These are phyloP conservation scores for Kalmusia sp. DNA, from an alignment of 2,329 filamentous ascomycete genomes.

Conservation along the genomic window DNA sequence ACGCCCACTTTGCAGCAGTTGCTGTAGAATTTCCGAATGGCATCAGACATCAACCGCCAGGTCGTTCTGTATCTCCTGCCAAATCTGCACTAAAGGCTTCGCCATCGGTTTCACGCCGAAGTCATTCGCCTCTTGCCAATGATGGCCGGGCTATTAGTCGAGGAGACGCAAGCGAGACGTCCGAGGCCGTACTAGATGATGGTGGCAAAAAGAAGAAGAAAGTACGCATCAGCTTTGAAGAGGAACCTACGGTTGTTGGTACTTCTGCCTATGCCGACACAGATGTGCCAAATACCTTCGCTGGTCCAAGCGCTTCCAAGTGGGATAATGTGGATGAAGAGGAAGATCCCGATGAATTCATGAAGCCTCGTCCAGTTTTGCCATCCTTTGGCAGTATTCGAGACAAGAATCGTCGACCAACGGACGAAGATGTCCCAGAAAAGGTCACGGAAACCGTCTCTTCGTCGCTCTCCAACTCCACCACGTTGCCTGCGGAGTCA, in stretches of 20 bases:
- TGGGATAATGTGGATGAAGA: conserved; percentile 57
- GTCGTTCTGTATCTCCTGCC: conserved; percentile 74
- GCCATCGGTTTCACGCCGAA: conserved; percentile 59
- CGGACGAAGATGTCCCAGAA: conserved; percentile 58
- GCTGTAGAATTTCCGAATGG: conserved; percentile 60
- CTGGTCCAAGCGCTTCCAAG: conserved; percentile 45
- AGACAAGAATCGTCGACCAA: conserved; percentile 61
- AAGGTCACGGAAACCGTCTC: conserved; percentile 58
- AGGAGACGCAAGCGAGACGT: conserved; percentile 60
- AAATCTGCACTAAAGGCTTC: conserved; percentile 78
- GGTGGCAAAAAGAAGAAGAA: conserved; percentile 58
- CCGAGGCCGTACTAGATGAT: conserved; percentile 61
- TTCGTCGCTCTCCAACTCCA: conserved; percentile 44
- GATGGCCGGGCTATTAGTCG: conserved; percentile 57
- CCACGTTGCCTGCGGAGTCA: conserved; percentile 43
- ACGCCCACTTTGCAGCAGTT: conserved; percentile 69
- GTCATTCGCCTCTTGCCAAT: conserved; percentile 55
- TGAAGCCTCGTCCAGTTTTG: conserved; percentile 76
- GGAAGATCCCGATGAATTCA: conserved; percentile 70
- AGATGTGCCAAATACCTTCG: conserved; percentile 25
- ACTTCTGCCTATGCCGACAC: conserved; percentile 45
- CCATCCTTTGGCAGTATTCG: conserved; percentile 79
- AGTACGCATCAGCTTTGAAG: conserved; percentile 80
- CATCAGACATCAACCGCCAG: conserved; percentile 72
- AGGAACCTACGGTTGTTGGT: conserved; percentile 65